Conservation (phyloP, 495 filamentous ascomycete species). For the Bombardia bombarda region DNA sequence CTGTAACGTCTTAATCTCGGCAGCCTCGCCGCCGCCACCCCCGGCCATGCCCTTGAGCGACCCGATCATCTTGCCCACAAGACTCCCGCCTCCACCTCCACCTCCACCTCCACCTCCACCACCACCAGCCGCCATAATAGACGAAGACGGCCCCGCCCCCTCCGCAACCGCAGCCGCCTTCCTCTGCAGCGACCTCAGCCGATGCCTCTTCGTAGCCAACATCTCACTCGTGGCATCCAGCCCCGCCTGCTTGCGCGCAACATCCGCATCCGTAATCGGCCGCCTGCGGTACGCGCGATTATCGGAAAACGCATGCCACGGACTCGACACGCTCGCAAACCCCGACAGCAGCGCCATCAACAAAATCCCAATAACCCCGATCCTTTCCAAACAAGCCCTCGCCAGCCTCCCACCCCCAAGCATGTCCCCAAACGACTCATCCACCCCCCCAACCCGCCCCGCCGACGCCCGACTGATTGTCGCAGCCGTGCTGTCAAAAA, state of each 20-base stretch:
- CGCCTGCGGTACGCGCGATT: slow-evolving; percentile 33
- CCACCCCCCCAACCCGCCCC: slow-evolving; percentile 7
- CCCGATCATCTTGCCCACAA: slow-evolving; percentile 61
- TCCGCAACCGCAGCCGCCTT: no score
- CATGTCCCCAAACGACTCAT: slow-evolving; percentile 8
- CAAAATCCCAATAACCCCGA: slow-evolving; percentile 73
- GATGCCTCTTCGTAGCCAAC: slow-evolving; percentile 58
- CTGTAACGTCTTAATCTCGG: slow-evolving; percentile 56
- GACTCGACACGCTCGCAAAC: slow-evolving; percentile 70
- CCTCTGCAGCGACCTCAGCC: slow-evolving; percentile 56
- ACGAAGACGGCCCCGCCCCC: no score
- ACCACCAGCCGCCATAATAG: slow-evolving; percentile 5
- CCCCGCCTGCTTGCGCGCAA: slow-evolving; percentile 64
- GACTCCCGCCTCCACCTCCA: slow-evolving; percentile 26
- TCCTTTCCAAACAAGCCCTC: slow-evolving; percentile 67
- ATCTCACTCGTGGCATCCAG: slow-evolving; percentile 69
- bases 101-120: neutral
- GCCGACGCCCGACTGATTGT: slow-evolving; percentile 17
- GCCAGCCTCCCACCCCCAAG: slow-evolving; percentile 39
- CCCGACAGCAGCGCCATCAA: slow-evolving; percentile 76
- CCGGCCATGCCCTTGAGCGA: slow-evolving; percentile 42
- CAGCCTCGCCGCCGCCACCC: slow-evolving; percentile 47
- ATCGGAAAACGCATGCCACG: slow-evolving; percentile 71
- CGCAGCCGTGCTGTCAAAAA: slow-evolving; percentile 19
- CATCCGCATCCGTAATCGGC: slow-evolving; percentile 59